Evolutionary conservation across 352 stramenopile species (phyloP).

Genomic region (Phytophthora pluvialis): DNA sequence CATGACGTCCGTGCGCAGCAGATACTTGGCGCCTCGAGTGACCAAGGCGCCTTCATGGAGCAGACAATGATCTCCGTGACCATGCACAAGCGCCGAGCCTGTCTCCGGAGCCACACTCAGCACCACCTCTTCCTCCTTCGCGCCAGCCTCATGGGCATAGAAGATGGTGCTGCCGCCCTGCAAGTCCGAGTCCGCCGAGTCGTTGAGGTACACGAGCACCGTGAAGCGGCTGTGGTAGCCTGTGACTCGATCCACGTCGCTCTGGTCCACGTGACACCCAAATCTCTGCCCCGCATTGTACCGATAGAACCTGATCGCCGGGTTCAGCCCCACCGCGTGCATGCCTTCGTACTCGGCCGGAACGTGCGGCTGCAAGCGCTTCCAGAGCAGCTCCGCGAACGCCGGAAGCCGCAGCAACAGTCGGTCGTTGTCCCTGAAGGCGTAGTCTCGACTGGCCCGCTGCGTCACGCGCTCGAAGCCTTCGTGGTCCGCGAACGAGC

Average conservation of each 20-base stretch:
- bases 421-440: slow-evolving; percentile 82
- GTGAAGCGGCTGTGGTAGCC: slow-evolving; percentile 81
- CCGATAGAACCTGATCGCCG: slow-evolving; percentile 79
- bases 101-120: slow-evolving; percentile 68
- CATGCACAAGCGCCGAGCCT: slow-evolving; percentile 73
- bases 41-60: slow-evolving; percentile 79
- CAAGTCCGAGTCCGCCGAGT: slow-evolving; percentile 75
- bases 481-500: slow-evolving; percentile 59
- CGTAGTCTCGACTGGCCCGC: slow-evolving; percentile 63
- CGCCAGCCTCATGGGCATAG: slow-evolving; percentile 60
- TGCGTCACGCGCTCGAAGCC: slow-evolving; percentile 78
- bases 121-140: slow-evolving; percentile 54
- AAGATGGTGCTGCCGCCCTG: slow-evolving; percentile 73
- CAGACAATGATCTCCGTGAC: slow-evolving; percentile 76
- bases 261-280: slow-evolving; percentile 87
- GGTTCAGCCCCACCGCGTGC: slow-evolving; percentile 70
- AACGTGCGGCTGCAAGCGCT: slow-evolving; percentile 62
- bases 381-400: slow-evolving; percentile 75
- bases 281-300: slow-evolving; percentile 77
- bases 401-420: slow-evolving; percentile 65
- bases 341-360: slow-evolving; percentile 66
- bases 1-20: slow-evolving; percentile 86
- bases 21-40: slow-evolving; percentile 68
- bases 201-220: slow-evolving; percentile 85
- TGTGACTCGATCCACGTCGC: slow-evolving; percentile 76